Evolutionary conservation across 108 stramenopile species (phyloP).

Genomic region (Pinguiococcus pyrenoidosus): DNA sequence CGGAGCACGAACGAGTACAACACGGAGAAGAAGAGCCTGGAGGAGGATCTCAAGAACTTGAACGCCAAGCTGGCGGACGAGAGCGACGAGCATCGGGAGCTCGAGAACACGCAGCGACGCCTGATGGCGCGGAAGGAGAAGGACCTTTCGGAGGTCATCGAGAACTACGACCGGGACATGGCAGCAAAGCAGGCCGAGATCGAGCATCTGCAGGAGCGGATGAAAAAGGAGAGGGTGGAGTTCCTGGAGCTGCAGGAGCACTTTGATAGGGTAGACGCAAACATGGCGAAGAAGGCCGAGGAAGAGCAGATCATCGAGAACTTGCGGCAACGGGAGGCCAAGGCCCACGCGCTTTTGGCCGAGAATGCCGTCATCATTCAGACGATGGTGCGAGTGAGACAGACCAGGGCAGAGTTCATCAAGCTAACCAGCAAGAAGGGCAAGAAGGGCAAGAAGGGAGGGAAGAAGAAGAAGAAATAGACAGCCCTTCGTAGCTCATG

Average conservation of each 20-base stretch:
- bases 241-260: slow-evolving; percentile 4
- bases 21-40: no score
- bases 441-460: not conserved
- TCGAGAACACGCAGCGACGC: not conserved
- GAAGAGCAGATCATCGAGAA: not conserved
- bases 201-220: not conserved
- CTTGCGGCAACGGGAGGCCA: not conserved
- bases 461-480: no score
- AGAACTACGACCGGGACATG: slow-evolving; percentile 3
- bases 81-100: not conserved
- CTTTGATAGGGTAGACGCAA: slow-evolving; percentile 5
- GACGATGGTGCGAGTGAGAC: not conserved
- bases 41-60: no score
- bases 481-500: no score
- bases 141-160: not conserved
- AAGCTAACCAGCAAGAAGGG: not conserved
- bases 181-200: slow-evolving; percentile 1
- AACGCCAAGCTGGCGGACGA: no score
- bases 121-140: not conserved
- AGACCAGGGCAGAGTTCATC: not conserved
- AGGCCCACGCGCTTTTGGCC: not conserved
- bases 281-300: not conserved
- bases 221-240: not conserved
- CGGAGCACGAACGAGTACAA: not conserved
- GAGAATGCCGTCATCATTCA: not conserved